Percentiles rank a stretch among this genome's conserved stretches.
phyloP scores from a whole-genome alignment of 345 rosid genomes.

The Moricandia moricandioides region DNA sequence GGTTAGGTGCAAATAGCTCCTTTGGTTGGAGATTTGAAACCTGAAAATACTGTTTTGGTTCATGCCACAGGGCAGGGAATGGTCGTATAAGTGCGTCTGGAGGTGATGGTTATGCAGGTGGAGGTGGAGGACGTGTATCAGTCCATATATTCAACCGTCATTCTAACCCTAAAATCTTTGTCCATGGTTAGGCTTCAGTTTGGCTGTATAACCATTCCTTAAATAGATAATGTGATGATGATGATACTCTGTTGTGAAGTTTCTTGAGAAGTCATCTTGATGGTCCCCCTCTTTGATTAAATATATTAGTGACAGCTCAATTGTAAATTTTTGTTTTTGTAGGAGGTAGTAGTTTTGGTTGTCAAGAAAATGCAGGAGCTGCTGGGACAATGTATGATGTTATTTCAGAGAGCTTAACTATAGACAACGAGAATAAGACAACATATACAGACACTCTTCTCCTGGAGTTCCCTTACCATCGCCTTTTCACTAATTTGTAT shows the following conservation, averaged over 20 bases:
- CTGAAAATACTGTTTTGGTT: conserved; percentile 18
- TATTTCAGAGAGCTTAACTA: conserved; percentile 75
- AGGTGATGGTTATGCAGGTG: conserved; percentile 94
- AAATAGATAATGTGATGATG: neutral
- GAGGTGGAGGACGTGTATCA: conserved; percentile 94
- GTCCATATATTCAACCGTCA: conserved; percentile 83
- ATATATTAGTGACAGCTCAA: neutral
- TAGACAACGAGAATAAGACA: conserved; percentile 71
- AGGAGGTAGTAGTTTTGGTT: conserved; percentile 86
- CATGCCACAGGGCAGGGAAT: conserved; percentile 79
- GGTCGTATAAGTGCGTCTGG: conserved; percentile 94
- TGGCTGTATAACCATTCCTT: neutral
- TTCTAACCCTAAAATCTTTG: conserved; percentile 72
- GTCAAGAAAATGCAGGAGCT: conserved; percentile 85
- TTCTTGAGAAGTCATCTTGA: neutral
- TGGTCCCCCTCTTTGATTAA: neutral
- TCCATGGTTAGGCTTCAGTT: conserved; percentile 61
- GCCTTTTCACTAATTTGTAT: conserved; percentile 84
- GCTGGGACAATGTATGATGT: conserved; percentile 96
- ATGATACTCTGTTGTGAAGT: neutral
- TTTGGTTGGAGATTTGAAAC: neutral
- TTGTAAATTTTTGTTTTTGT: conserved; percentile 24
- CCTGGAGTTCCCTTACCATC: conserved; percentile 85
- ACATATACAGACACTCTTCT: conserved; percentile 84
- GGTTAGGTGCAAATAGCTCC: neutral